Evolutionary conservation across 305 asterid species (phyloP).

Genomic region (Fraxinus dipetala): DNA sequence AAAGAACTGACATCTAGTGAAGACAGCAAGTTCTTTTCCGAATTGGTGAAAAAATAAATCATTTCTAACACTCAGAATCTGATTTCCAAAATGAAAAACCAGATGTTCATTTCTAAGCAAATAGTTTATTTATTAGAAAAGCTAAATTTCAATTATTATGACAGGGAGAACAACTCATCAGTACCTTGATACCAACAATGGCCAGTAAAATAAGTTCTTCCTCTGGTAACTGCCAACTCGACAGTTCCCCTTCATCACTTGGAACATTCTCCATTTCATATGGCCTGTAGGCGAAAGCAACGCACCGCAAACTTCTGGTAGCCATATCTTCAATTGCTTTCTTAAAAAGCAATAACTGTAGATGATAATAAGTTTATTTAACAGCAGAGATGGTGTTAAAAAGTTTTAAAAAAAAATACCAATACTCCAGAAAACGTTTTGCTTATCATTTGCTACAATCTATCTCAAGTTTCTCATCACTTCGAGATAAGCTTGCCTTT

Average conservation of each 20-base stretch:
- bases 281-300: slow-evolving; percentile 69
- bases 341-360: slow-evolving; percentile 53
- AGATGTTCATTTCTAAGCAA: not conserved
- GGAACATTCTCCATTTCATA: slow-evolving; percentile 58
- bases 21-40: not conserved
- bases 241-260: slow-evolving; percentile 60
- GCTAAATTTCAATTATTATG: slow-evolving; percentile 9
- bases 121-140: not conserved
- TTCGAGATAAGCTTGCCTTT: not conserved
- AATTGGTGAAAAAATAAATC: not conserved
- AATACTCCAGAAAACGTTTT: not conserved
- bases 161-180: slow-evolving; percentile 9
- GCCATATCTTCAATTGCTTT: slow-evolving; percentile 86
- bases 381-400: slow-evolving; percentile 8
- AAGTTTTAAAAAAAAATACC: not conserved
- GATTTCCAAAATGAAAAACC: slow-evolving; percentile 9
- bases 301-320: slow-evolving; percentile 75
- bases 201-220: slow-evolving; percentile 77
- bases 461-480: slow-evolving; percentile 3
- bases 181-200: slow-evolving; percentile 88
- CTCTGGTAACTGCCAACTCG: slow-evolving; percentile 77
- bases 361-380: slow-evolving; percentile 17
- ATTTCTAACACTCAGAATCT: not conserved
- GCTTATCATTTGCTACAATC: slow-evolving; percentile 10
- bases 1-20: not conserved